Base-by-base conservation (phyloP, 805 yeast species). In the Saccharomycopsis sp. region DNA sequence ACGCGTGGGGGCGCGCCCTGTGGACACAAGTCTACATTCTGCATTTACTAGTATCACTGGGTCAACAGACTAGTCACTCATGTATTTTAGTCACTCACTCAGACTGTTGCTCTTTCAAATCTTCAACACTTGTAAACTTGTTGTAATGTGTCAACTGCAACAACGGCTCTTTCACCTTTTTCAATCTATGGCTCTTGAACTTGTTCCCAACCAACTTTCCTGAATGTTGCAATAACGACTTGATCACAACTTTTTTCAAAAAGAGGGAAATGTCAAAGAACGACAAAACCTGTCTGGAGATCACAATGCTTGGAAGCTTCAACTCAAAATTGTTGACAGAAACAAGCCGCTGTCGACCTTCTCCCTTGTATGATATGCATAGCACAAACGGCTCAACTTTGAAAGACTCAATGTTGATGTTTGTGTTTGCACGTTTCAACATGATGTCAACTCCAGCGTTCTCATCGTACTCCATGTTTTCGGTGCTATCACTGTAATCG, bases 131-230 rank as follows among this genome's bases (percentile, higher is more conserved):
- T 3, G 58, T 59, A 50, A 61, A 63, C 21, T 55, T 47, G 13
- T 53, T 55, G 49, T 62, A 63, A 27, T 55, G 51, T 1, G 62
- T 48, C 16, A 62, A 51, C 50, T 63, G 67, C 10, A 54, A 48
- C 23, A 62, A 41, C 60, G 31, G 19, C 21, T 16, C 10, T 17
- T 35, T 23, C 6, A 26, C 18, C 17, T 16, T 35, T 16, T 35
- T 26, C 2, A 35, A 10, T 13, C 37, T 8, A 9, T 36, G 35
- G n/a, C 25, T 68, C 43, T 64, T 64, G 26, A 89, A 61, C 59
- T 84, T 86, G 55, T 85, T 85, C n/a, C 81, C 77, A 26, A 88
- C 55, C 38, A 89, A 72, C 43, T 79, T 75, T 3, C 95, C 96
- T 0, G 88, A 70, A 51, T 81, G 86, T 34, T 65, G 65, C 40